phyloP scores from a whole-genome alignment of 1,139 yeast species.

The Suzukiozyma palmioleophila region DNA sequence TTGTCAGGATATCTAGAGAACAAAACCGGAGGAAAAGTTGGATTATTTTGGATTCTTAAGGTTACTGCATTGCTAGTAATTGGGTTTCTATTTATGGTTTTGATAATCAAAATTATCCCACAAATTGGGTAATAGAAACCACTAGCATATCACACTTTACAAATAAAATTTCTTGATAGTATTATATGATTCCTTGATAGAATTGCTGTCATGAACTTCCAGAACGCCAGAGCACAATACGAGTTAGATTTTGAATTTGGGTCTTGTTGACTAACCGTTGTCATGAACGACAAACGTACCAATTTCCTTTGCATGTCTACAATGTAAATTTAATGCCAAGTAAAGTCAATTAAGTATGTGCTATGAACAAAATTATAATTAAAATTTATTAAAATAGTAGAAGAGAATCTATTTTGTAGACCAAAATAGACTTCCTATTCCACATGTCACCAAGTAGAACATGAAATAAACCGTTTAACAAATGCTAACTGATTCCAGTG shows the following conservation, averaged over 20 bases:
- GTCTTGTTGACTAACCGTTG: too few species aligned
- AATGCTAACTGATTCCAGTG: not conserved
- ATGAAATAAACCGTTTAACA: conserved; percentile 1
- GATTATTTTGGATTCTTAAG: conserved; percentile 34
- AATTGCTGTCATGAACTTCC: too few species aligned
- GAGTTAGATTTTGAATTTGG: too few species aligned
- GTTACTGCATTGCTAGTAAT: conserved; percentile 19
- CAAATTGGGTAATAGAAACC: conserved; percentile 13
- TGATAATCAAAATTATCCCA: conserved; percentile 25
- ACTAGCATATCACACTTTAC: not conserved
- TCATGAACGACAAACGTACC: too few species aligned
- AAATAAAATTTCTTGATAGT: not conserved
- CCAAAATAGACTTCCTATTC: not conserved
- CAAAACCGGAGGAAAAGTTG: conserved; percentile 36
- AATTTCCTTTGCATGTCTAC: too few species aligned
- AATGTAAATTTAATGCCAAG: too few species aligned
- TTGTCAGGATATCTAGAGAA: conserved; percentile 33
- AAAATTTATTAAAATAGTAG: not conserved
- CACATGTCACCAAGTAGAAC: not conserved
- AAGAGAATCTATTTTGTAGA: not conserved
- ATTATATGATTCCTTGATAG: too few species aligned
- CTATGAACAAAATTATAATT: conserved; percentile 1
- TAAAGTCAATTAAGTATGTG: not conserved
- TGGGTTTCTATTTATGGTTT: conserved; percentile 24
- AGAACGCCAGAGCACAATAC: too few species aligned